These are phyloP conservation scores for Coemansia sp. DNA, from an alignment of 192 early-diverging fungal genomes.

Conservation along the genomic window DNA sequence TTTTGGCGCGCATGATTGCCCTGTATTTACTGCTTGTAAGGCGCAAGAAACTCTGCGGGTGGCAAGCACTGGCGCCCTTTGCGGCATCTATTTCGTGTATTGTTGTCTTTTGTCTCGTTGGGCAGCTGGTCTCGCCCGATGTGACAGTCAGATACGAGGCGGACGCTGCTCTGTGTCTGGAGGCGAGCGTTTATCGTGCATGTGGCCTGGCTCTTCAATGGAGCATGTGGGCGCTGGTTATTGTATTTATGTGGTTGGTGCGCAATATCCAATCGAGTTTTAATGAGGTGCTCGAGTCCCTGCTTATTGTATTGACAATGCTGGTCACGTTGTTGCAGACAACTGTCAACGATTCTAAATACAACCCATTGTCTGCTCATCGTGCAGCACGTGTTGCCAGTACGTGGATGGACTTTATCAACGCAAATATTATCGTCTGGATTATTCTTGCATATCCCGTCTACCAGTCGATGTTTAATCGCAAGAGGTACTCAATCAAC, in stretches of 20 bases:
- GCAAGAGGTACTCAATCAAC: slow-evolving; percentile 24
- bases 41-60: slow-evolving; percentile 27
- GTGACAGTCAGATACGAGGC: slow-evolving; percentile 4
- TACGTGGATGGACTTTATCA: slow-evolving; percentile 27
- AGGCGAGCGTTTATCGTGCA: background rate
- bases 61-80: slow-evolving; percentile 4
- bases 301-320: slow-evolving; percentile 24
- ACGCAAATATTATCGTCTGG: slow-evolving; percentile 36
- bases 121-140: slow-evolving; percentile 7
- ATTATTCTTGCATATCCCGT: slow-evolving; percentile 34
- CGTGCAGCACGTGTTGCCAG: slow-evolving; percentile 13
- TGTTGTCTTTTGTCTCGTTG: slow-evolving; percentile 46
- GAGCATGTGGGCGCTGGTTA: slow-evolving; percentile 6
- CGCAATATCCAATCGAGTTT: slow-evolving; percentile 47
- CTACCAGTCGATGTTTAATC: slow-evolving; percentile 41
- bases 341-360: slow-evolving; percentile 14
- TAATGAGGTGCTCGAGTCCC: slow-evolving; percentile 38
- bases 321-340: slow-evolving; percentile 24
- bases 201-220: slow-evolving; percentile 5
- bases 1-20: slow-evolving; percentile 36
- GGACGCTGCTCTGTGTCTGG: background rate
- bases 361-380: slow-evolving; percentile 6
- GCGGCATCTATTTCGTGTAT: slow-evolving; percentile 50
- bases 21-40: slow-evolving; percentile 45
- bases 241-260: slow-evolving; percentile 18